Evolutionary conservation across 2,329 filamentous ascomycete species (phyloP), one percentile per base, ranked within the genome.

Genomic region (Apiospora saccharicola): DNA sequence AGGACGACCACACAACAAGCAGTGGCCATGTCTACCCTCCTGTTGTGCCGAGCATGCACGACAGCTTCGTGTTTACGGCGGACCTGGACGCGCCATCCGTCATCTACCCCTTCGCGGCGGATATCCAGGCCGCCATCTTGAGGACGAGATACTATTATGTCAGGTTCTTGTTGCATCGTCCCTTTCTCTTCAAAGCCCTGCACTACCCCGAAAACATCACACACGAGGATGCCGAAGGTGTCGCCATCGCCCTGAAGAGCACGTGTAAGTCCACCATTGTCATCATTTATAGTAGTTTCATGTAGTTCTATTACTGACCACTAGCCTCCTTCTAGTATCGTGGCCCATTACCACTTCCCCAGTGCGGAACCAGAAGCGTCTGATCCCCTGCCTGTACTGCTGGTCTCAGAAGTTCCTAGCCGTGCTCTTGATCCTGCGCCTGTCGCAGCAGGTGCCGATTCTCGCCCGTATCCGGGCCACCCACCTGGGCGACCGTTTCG

Each of bases 341-440:
- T 92, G 90, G 90, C 90, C 90, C 1, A 83, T 91, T 34, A 83
- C 86, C 30, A 85, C 91, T 81, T 86, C 87, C 10, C 89, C 90
- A 0, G 84, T 87, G 0, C 87, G 86, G 73, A 83, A 86, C 70
- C 86, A 86, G 78, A 92, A 91, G 79, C 82, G 89, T 47, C 82
- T 91, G 6, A 81, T 91, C 0, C 89, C 90, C 0, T 86, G 87
- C 71, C 76, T 89, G 1, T 91, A 90, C 77, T 88, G 89, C 71
- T 91, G 90, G 87, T 89, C 88, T 12, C 89, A 91, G 75, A 90
- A 90, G 73, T 84, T 91, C 57, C 83, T 91, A 64, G 87, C 87
- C 4, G 87, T 90, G 34, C 81, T 92, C 34, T 76, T 91, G 67
- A 82, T 91, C 24, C 77, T 91, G 47, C 86, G 89, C 61, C 82